phyloP scores from a whole-genome alignment of 495 filamentous ascomycete genomes.

The Sporormia fimetaria region DNA sequence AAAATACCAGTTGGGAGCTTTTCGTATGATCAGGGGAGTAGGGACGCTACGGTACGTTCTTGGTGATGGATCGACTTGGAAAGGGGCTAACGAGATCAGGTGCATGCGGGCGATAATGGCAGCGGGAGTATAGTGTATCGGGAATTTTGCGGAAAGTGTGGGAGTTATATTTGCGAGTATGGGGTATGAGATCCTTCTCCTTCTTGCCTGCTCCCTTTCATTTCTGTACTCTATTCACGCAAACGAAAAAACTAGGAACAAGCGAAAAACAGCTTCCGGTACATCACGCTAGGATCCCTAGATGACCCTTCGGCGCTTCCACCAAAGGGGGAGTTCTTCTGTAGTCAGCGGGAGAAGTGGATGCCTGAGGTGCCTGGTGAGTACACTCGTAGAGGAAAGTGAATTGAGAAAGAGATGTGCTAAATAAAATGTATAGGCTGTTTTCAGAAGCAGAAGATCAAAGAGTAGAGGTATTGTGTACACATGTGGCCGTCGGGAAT shows the following conservation, averaged over 20 bases:
- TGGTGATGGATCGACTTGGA: not conserved
- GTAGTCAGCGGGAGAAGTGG: slow-evolving; percentile 45
- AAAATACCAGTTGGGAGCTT: slow-evolving; percentile 41
- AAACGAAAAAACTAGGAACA: slow-evolving; percentile 35
- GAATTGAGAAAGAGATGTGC: not conserved
- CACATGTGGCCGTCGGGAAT: too few relatives aligned
- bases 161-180: slow-evolving; percentile 53
- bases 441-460: slow-evolving; percentile 51
- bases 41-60: slow-evolving; percentile 33
- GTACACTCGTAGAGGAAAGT: slow-evolving; percentile 24
- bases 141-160: slow-evolving; percentile 54
- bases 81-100: not conserved
- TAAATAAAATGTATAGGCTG: slow-evolving; percentile 31
- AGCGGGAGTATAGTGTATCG: slow-evolving; percentile 43
- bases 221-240: not conserved
- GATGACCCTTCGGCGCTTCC: slow-evolving; percentile 49
- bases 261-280: slow-evolving; percentile 47
- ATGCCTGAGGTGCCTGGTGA: slow-evolving; percentile 51
- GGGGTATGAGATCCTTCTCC: slow-evolving; percentile 35
- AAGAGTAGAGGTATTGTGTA: too few relatives aligned
- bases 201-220: not conserved
- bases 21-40: slow-evolving; percentile 17
- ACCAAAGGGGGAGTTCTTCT: slow-evolving; percentile 63
- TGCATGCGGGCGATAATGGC: slow-evolving; percentile 47
- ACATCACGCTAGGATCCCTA: slow-evolving; percentile 53